phyloP scores from a whole-genome alignment of 495 filamentous ascomycete species.

The Penicillium canariense region DNA sequence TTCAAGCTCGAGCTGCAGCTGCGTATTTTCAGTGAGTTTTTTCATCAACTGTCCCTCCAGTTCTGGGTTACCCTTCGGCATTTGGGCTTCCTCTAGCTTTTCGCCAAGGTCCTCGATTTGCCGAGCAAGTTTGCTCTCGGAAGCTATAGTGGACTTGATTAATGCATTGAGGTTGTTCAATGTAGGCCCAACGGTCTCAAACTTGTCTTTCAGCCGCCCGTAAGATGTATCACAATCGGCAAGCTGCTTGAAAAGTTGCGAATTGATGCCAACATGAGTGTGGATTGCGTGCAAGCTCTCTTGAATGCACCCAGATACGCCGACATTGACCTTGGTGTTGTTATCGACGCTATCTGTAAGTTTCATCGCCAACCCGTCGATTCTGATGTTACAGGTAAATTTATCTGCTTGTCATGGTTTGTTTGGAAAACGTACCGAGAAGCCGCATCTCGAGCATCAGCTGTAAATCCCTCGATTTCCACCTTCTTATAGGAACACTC shows the following conservation, averaged over 20 bases:
- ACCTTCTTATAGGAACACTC: conserved; percentile 14
- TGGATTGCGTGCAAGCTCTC: conserved; percentile 22
- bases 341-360: conserved; percentile 15
- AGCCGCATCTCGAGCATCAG: conserved; percentile 12
- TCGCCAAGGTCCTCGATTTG: conserved; percentile 23
- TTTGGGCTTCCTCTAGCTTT: conserved; percentile 23
- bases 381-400: conserved; percentile 6
- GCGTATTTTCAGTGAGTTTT: conserved; percentile 23
- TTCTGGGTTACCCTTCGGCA: conserved; percentile 11
- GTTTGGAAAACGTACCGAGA: conserved; percentile 23
- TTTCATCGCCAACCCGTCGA: conserved; percentile 17
- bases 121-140: conserved; percentile 19
- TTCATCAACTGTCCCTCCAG: conserved; percentile 12
- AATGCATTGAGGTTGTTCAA: conserved; percentile 18
- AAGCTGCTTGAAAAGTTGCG: conserved; percentile 26
- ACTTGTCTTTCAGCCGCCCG: conserved; percentile 12
- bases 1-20: conserved; percentile 28
- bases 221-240: conserved; percentile 12
- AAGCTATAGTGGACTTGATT: conserved; percentile 12
- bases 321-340: conserved; percentile 16
- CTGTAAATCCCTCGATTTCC: conserved; percentile 22
- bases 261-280: conserved; percentile 19
- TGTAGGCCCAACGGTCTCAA: conserved; percentile 20
- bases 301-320: conserved; percentile 14
- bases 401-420: background rate